Percentiles rank a stretch among this genome's conserved stretches.
Conservation (phyloP, 371 early-diverging fungal species). For the Circinella minor region DNA sequence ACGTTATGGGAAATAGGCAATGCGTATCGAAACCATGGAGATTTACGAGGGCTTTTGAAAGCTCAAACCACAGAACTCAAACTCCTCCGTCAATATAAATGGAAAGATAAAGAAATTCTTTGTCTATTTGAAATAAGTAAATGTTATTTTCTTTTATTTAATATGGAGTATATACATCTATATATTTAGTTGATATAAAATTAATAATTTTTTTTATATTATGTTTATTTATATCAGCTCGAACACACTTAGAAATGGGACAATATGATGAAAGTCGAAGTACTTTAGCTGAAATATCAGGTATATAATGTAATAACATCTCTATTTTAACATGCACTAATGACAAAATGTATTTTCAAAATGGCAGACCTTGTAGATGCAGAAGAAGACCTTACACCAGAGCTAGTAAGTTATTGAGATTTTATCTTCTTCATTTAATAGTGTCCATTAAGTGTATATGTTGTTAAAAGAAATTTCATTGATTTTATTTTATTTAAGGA, state of each 20-base stretch:
- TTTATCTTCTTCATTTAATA: no score
- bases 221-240: conserved; percentile 10
- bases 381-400: neutral
- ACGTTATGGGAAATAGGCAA: conserved; percentile 48
- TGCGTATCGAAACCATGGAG: conserved; percentile 18
- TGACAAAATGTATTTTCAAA: no score
- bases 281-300: conserved; percentile 16
- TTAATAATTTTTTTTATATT: no score
- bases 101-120: conserved; percentile 26
- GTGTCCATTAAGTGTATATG: no score
- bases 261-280: conserved; percentile 20
- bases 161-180: no score
- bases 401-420: neutral
- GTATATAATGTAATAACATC: conserved; percentile 8
- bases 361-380: neutral
- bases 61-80: conserved; percentile 35
- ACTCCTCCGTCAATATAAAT: conserved; percentile 18
- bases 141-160: neutral
- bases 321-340: neutral
- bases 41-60: conserved; percentile 21
- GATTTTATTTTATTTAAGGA: neutral
- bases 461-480: no score
- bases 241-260: conserved; percentile 22
- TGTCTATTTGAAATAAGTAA: conserved; percentile 41
- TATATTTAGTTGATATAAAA: no score